Conservation (phyloP, 768 basidiomycete genomes). For the Naganishia vaughanmartiniae region DNA sequence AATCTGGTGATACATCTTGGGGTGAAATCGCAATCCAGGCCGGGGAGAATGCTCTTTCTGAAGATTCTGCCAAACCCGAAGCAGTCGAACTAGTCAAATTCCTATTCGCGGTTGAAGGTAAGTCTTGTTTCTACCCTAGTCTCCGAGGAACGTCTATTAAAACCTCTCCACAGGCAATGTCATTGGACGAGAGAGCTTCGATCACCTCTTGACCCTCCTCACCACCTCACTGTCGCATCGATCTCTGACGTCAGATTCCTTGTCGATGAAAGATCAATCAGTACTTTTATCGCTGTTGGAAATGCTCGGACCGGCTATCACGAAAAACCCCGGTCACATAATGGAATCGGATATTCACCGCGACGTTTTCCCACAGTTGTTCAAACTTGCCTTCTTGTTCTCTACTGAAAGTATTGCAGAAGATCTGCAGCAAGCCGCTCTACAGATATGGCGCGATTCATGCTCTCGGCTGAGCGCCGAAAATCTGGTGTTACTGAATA, state of each 20-base stretch:
- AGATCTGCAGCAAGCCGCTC: neutral
- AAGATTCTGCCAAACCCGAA: constrained; percentile 6
- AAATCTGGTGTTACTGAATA: neutral
- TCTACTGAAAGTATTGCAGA: neutral
- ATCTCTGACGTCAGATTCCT: neutral
- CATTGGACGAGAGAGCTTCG: constrained; percentile 36
- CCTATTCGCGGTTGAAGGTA: constrained; percentile 17
- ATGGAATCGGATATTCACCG: constrained; percentile 13
- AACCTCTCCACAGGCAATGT: neutral
- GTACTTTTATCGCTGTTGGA: neutral
- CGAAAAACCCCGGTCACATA: neutral
- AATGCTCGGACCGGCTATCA: constrained; percentile 16
- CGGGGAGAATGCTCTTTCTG: constrained; percentile 36
- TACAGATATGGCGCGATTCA: neutral
- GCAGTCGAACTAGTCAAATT: constrained; percentile 23
- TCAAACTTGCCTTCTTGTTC: constrained; percentile 1
- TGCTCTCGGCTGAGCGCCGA: constrained; percentile 2
- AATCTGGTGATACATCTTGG: constrained; percentile 28
- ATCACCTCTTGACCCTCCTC: constrained; percentile 41
- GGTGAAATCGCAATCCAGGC: constrained; percentile 42
- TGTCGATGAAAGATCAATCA: neutral
- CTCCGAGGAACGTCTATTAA: neutral
- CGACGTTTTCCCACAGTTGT: constrained; percentile 4
- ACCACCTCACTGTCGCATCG: constrained; percentile 39
- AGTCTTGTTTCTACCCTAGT: neutral